These are phyloP conservation scores for Aspergillus baeticus DNA, from an alignment of 495 filamentous ascomycete species.

Conservation along the genomic window DNA sequence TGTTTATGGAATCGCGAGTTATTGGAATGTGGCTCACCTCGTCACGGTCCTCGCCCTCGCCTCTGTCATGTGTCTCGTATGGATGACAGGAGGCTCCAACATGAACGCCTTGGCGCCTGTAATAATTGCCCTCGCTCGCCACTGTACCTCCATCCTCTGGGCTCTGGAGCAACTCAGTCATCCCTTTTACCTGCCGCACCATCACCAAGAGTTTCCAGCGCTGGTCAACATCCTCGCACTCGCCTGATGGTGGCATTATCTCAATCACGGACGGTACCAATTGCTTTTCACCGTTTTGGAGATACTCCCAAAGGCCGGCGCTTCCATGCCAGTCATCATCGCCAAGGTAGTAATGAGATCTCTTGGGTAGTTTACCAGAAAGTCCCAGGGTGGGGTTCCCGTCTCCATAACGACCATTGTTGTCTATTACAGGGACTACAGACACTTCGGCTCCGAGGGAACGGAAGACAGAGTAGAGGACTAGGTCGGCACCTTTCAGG, in stretches of 20 bases:
- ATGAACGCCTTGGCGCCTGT: not conserved
- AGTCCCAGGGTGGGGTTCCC: not conserved
- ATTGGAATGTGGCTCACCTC: not conserved
- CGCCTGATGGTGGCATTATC: not conserved
- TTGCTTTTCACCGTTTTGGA: not conserved
- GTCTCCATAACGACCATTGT: not conserved
- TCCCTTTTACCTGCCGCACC: constrained; percentile 8
- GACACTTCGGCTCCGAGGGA: constrained; percentile 20
- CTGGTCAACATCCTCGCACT: constrained; percentile 10
- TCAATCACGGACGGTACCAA: not conserved
- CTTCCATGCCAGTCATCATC: not conserved
- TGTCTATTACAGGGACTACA: constrained; percentile 17
- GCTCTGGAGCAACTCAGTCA: not conserved
- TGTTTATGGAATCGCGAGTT: no score
- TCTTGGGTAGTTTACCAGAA: not conserved
- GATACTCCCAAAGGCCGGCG: not conserved
- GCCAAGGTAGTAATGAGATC: not conserved
- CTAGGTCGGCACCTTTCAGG: constrained; percentile 26
- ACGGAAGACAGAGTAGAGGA: constrained; percentile 21
- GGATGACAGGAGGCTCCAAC: not conserved
- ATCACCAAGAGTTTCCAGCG: constrained; percentile 17
- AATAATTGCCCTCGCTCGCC: not conserved
- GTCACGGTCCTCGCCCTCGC: not conserved
- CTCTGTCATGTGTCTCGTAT: not conserved
- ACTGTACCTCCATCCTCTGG: not conserved